Conservation (phyloP, 257 asterid species). For the Datura wrightii region DNA sequence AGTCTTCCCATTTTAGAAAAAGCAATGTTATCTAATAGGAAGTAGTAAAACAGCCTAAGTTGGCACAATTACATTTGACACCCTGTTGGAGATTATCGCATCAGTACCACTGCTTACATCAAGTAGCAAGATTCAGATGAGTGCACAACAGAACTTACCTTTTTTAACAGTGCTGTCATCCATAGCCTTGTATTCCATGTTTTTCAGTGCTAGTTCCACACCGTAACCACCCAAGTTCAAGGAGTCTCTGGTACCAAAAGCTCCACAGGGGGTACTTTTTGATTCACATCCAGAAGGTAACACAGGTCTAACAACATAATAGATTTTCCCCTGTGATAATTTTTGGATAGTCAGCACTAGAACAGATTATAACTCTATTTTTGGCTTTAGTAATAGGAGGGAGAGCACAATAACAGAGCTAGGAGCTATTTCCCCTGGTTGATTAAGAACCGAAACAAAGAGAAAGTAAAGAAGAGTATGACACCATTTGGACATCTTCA, state of each 20-base stretch:
- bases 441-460: background rate
- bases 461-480: background rate
- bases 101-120: constrained; percentile 13
- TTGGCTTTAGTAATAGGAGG: background rate
- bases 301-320: constrained; percentile 86
- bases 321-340: constrained; percentile 70
- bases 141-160: constrained; percentile 48
- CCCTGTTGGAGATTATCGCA: background rate
- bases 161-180: constrained; percentile 86
- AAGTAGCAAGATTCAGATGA: constrained; percentile 15
- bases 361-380: background rate
- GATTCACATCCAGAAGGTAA: constrained; percentile 90
- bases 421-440: background rate
- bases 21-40: background rate
- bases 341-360: constrained; percentile 15
- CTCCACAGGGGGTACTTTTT: constrained; percentile 72
- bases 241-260: constrained; percentile 83
- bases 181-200: constrained; percentile 99
- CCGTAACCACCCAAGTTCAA: constrained; percentile 94
- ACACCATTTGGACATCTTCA: background rate
- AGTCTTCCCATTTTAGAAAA: constrained; percentile 4
- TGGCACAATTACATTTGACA: background rate
- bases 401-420: background rate
- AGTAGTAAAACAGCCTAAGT: background rate
- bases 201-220: constrained; percentile 98